These are phyloP conservation scores for Candida parachauliodes DNA, from an alignment of 805 yeast genomes.

Conservation along the genomic window DNA sequence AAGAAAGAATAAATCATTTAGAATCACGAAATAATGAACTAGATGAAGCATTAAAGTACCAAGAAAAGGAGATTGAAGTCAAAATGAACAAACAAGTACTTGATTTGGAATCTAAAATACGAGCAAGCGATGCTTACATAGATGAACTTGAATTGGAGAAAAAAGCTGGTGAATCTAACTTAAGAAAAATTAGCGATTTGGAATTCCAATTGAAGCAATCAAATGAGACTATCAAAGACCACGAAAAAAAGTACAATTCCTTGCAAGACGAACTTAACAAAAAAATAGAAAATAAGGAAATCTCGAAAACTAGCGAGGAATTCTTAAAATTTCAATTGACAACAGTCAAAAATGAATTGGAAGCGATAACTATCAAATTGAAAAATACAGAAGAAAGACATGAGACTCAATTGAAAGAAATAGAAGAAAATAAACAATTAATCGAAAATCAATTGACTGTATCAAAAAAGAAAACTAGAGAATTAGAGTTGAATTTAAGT, in stretches of 20 bases:
- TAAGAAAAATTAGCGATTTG: slow-evolving; percentile 12
- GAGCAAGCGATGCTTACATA: slow-evolving; percentile 6
- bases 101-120: slow-evolving; percentile 2
- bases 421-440: neutral
- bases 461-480: slow-evolving; percentile 18
- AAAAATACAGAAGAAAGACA: slow-evolving; percentile 3
- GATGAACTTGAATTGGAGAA: slow-evolving; percentile 2
- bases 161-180: slow-evolving; percentile 9
- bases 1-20: neutral
- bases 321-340: slow-evolving; percentile 2
- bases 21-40: too few species aligned
- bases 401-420: neutral
- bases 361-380: neutral
- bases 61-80: neutral
- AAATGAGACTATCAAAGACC: slow-evolving; percentile 5
- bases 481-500: slow-evolving; percentile 17
- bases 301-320: neutral
- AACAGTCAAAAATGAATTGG: neutral
- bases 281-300: neutral
- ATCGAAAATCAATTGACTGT: slow-evolving; percentile 3
- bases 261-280: neutral
- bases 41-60: neutral
- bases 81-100: neutral
- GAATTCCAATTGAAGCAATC: slow-evolving; percentile 15
- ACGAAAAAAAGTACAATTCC: neutral